These are phyloP conservation scores for Monosporascus sp. DNA, from an alignment of 2,329 filamentous ascomycete species.

Conservation along the genomic window DNA sequence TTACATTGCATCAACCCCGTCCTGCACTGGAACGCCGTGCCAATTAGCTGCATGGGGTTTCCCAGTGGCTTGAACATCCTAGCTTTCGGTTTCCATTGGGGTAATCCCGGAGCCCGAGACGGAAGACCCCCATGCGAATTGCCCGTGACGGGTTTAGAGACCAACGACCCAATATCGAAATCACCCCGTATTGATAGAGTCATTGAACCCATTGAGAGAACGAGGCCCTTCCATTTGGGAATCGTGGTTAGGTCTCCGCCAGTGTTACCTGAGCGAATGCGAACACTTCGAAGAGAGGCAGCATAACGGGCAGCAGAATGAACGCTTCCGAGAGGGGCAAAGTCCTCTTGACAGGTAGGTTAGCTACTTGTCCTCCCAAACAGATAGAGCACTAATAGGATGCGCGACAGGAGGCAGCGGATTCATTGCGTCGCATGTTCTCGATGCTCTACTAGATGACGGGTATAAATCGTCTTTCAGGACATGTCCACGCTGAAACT, in stretches of 20 bases:
- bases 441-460: constrained; percentile 39
- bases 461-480: constrained; percentile 27
- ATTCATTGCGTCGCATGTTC: constrained; percentile 49
- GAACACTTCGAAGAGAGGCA: background rate
- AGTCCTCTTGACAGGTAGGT: constrained; percentile 24
- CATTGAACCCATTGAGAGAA: no score
- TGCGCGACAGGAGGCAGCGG: constrained; percentile 39
- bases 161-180: no score
- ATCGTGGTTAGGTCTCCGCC: constrained; percentile 1
- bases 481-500: constrained; percentile 35
- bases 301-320: background rate
- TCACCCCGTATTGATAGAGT: no score
- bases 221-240: background rate
- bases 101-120: no score
- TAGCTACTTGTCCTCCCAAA: background rate
- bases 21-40: no score
- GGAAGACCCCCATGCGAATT: no score
- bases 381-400: background rate
- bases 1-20: no score
- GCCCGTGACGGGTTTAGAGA: no score
- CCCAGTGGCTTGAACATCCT: no score
- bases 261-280: background rate
- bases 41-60: no score
- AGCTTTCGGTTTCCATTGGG: no score
- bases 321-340: constrained; percentile 5